phyloP scores from a whole-genome alignment of 805 yeast genomes.

The Maudiozyma saulgeensis region DNA sequence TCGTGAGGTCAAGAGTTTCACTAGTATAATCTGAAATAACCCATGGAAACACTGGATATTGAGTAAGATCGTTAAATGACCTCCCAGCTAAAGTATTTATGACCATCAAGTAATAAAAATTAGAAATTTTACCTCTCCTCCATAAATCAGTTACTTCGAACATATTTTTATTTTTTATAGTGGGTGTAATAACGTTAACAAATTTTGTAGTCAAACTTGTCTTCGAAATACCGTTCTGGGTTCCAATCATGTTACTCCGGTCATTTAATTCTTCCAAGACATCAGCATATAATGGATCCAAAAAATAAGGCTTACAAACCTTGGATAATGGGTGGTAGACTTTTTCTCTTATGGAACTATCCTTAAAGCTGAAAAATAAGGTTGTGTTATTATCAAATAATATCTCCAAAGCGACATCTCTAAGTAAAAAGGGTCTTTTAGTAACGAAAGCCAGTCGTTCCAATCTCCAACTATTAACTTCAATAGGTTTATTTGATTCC shows the following conservation, averaged over 20 bases:
- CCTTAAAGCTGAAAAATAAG: conserved; percentile 55
- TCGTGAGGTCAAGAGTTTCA: conserved; percentile 51
- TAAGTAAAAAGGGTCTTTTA: conserved; percentile 62
- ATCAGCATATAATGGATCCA: conserved; percentile 46
- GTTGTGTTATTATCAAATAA: conserved; percentile 68
- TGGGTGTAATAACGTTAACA: conserved; percentile 32
- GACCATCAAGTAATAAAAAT: conserved; percentile 72
- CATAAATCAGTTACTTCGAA: conserved; percentile 56
- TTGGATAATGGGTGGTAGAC: conserved; percentile 42
- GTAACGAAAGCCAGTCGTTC: conserved; percentile 53
- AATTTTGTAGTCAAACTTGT: conserved; percentile 34
- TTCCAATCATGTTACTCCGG: conserved; percentile 26
- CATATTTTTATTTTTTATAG: conserved; percentile 7
- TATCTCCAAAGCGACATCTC: conserved; percentile 76
- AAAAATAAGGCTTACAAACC: conserved; percentile 39
- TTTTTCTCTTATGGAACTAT: conserved; percentile 44
- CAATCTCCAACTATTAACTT: conserved; percentile 51
- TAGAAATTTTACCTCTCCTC: conserved; percentile 71
- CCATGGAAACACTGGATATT: conserved; percentile 90
- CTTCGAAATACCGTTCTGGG: conserved; percentile 27
- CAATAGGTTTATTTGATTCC: not conserved
- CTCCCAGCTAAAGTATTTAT: conserved; percentile 81
- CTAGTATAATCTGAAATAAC: conserved; percentile 76
- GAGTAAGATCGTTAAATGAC: conserved; percentile 81
- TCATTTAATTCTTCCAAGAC: conserved; percentile 41